Conservation (phyloP, 169 alveolate genomes). For the Babesia caballi region DNA sequence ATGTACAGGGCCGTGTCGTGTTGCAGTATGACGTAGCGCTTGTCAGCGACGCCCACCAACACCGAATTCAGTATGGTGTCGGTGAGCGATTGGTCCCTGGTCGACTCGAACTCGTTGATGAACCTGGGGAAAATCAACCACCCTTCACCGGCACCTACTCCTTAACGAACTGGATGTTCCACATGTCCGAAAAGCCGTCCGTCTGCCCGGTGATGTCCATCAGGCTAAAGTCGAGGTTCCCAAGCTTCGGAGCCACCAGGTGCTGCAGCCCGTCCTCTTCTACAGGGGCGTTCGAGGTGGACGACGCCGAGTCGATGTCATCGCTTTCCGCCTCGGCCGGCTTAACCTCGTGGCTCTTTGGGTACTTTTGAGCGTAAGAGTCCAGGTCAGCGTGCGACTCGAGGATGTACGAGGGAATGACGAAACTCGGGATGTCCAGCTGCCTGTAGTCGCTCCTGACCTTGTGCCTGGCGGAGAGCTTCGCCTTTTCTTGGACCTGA, state of each 20-base stretch:
- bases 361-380: not conserved
- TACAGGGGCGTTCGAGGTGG: not conserved
- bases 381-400: conserved; percentile 11
- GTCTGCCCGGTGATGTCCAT: conserved; percentile 12
- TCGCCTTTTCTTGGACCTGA: not conserved
- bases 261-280: not conserved
- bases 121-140: not conserved
- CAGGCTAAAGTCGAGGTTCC: conserved; percentile 1
- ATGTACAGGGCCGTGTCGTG: conserved; percentile 63
- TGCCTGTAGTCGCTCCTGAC: conserved; percentile 43
- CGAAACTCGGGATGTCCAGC: conserved; percentile 25
- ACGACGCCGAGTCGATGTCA: not conserved
- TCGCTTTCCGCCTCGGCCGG: not conserved
- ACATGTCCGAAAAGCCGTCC: conserved; percentile 15
- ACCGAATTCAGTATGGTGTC: conserved; percentile 64
- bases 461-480: not conserved
- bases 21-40: conserved; percentile 67
- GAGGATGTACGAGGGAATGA: conserved; percentile 13
- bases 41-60: conserved; percentile 75
- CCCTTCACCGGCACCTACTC: not conserved
- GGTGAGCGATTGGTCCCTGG: conserved; percentile 56
- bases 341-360: not conserved
- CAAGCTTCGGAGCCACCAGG: not conserved
- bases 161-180: conserved; percentile 33
- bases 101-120: conserved; percentile 14